These are phyloP conservation scores for Heracleum sosnowskyi DNA, from an alignment of 129 eudicot species.

Conservation along the genomic window DNA sequence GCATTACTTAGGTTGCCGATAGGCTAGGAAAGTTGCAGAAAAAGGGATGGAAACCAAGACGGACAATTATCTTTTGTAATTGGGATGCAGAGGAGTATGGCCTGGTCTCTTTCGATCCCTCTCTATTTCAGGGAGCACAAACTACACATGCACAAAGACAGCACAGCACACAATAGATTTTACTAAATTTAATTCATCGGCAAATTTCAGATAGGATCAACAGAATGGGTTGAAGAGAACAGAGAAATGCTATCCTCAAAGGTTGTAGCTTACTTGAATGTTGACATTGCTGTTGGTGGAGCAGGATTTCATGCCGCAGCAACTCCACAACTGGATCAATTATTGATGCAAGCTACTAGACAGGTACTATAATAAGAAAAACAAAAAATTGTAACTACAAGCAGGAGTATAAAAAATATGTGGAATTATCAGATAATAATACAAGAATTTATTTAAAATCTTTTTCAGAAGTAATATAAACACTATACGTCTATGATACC, in stretches of 20 bases:
- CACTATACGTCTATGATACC: neutral
- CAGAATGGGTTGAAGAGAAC: constrained; percentile 97
- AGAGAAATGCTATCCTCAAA: constrained; percentile 62
- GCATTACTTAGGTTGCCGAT: constrained; percentile 49
- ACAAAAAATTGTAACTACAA: neutral
- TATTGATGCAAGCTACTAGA: constrained; percentile 53
- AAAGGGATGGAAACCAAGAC: constrained; percentile 81
- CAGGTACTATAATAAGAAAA: constrained; percentile 41
- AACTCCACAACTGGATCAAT: constrained; percentile 85
- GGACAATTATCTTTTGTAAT: constrained; percentile 71
- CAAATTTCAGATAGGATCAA: constrained; percentile 63
- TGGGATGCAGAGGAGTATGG: constrained; percentile 99
- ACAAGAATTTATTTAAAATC: neutral
- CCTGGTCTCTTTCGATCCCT: constrained; percentile 51
- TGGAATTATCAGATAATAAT: neutral
- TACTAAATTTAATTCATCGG: neutral
- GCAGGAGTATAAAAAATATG: neutral
- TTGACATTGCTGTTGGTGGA: constrained; percentile 62
- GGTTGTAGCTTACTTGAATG: constrained; percentile 79
- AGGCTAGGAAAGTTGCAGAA: constrained; percentile 59
- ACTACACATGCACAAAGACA: neutral
- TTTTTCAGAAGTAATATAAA: neutral
- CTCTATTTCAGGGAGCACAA: neutral
- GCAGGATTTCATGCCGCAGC: constrained; percentile 58
- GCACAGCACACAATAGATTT: neutral